Conservation (phyloP, 345 rosid genomes). For the Eucalyptus sp. region DNA sequence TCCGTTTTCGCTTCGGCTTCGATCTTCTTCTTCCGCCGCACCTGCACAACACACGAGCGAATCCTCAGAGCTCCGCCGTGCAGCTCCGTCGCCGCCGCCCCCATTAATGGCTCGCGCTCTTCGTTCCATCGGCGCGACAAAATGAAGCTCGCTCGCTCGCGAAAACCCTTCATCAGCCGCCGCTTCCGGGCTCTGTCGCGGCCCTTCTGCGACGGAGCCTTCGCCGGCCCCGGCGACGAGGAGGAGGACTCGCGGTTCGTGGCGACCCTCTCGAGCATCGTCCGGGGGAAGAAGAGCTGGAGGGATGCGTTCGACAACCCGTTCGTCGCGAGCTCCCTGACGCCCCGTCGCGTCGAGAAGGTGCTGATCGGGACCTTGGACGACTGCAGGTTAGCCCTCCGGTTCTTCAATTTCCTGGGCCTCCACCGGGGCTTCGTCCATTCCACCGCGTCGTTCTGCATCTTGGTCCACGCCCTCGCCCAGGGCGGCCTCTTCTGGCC, state of each 20-base stretch:
- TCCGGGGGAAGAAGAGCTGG: slow-evolving; percentile 70
- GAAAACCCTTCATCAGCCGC: neutral
- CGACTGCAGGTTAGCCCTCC: slow-evolving; percentile 60
- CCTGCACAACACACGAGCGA: neutral
- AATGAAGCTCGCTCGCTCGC: slow-evolving; percentile 10
- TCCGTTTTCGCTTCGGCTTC: neutral
- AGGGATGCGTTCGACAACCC: slow-evolving; percentile 37
- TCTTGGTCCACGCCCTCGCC: slow-evolving; percentile 60
- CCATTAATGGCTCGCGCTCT: neutral
- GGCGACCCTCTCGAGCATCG: slow-evolving; percentile 30
- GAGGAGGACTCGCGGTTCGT: slow-evolving; percentile 34
- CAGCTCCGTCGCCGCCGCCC: neutral
- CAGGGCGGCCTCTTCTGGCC: slow-evolving; percentile 60
- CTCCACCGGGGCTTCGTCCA: slow-evolving; percentile 64
- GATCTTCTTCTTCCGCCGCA: neutral
- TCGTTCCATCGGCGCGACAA: neutral
- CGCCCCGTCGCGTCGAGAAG: slow-evolving; percentile 51
- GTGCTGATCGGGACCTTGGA: slow-evolving; percentile 47
- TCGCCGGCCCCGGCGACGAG: neutral
- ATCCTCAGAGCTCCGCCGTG: neutral
- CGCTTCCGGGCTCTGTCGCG: neutral
- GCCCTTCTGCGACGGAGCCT: slow-evolving; percentile 3
- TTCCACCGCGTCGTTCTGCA: slow-evolving; percentile 64
- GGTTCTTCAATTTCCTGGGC: slow-evolving; percentile 90
- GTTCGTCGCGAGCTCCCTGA: slow-evolving; percentile 15